Percentiles rank a stretch among this genome's conserved stretches.
phyloP scores from a whole-genome alignment of 805 yeast species.

The Ogataea parapolymorpha region DNA sequence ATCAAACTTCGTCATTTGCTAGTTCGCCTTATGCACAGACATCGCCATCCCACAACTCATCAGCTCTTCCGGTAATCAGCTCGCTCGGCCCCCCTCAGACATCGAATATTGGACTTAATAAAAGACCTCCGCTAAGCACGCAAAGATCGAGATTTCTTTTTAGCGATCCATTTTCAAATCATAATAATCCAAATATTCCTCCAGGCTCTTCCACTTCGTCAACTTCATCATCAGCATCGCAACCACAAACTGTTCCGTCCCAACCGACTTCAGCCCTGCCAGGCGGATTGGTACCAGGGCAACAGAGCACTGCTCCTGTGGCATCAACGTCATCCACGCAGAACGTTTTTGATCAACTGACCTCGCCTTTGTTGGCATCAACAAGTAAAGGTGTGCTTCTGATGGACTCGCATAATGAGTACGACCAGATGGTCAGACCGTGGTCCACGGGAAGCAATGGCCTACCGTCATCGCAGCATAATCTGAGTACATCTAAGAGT shows the following conservation, averaged over 20 bases:
- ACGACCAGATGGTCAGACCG: slow-evolving; percentile 45
- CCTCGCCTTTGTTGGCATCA: slow-evolving; percentile 25
- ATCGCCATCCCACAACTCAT: slow-evolving; percentile 17
- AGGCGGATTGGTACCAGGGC: slow-evolving; percentile 10
- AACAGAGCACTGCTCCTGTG: slow-evolving; percentile 17
- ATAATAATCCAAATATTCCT: slow-evolving; percentile 9
- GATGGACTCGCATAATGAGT: slow-evolving; percentile 45
- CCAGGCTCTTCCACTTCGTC: slow-evolving; percentile 18
- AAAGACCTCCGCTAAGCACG: slow-evolving; percentile 52
- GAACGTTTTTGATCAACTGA: slow-evolving; percentile 20
- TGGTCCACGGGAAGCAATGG: slow-evolving; percentile 18
- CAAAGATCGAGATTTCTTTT: slow-evolving; percentile 69
- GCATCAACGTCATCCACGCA: slow-evolving; percentile 35
- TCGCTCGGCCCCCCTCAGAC: slow-evolving; percentile 11
- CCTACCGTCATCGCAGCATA: slow-evolving; percentile 7
- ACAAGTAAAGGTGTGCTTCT: slow-evolving; percentile 42
- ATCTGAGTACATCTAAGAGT: slow-evolving; percentile 5
- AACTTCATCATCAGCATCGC: slow-evolving; percentile 16
- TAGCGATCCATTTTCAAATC: slow-evolving; percentile 52
- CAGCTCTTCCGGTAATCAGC: slow-evolving; percentile 12
- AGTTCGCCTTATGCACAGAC: slow-evolving; percentile 16
- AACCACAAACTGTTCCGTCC: slow-evolving; percentile 12
- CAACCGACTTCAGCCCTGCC: slow-evolving; percentile 12
- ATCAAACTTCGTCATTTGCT: slow-evolving; percentile 11
- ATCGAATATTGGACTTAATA: slow-evolving; percentile 20